Base-by-base conservation (phyloP, 1,284 basidiomycete species). In the Malassezia pachydermatis region DNA sequence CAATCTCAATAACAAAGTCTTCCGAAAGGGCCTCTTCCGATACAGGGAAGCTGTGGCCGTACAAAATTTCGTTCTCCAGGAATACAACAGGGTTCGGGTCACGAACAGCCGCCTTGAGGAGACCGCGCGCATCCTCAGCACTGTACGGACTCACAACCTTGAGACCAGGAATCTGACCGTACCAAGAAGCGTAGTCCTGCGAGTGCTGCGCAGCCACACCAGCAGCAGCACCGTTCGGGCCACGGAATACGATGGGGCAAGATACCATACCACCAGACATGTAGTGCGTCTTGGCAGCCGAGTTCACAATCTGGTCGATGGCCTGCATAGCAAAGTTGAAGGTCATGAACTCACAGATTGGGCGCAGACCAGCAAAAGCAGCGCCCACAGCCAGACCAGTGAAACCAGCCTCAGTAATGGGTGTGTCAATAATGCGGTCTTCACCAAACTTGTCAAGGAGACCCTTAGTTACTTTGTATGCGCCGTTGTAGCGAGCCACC, bases 231-330 rank as follows among this genome's bases (percentile, higher is more conserved):
- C 94, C 94, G 75, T 99, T 99, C 55, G 94, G 94, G 52, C 94
- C 94, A 76, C 94, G 88, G 84, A 99, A 99, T 51, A 95, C 89
- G 60, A 99, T 85, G 24, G 94, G 89, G 78, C 92, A 96, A 11
- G 88, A 86, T 3, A 94, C 88, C 70, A 89, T 94, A 62, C 94
- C 94, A 57, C 90, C 94, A 37, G 90, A 96, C 94, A 99, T 99
- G 81, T 99, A 99, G 77, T 95, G 89, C 10, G 94, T 98, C 80
- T 98, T 99, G 62, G 87, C 94, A 54, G 86, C 94, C n/a, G 90
- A 96, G 81, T 99, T 99, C 75, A 99, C 86, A 62, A 99, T 96
- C 74, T 99, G 94, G 76, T 99, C 94, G 73, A 99, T 98, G 57
- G 92, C 89, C 76, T 81, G 76, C 73, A 66, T 69, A 48, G 57